Base-by-base conservation (phyloP, 2,329 filamentous ascomycete genomes). In the Clonostachys byssicola region DNA sequence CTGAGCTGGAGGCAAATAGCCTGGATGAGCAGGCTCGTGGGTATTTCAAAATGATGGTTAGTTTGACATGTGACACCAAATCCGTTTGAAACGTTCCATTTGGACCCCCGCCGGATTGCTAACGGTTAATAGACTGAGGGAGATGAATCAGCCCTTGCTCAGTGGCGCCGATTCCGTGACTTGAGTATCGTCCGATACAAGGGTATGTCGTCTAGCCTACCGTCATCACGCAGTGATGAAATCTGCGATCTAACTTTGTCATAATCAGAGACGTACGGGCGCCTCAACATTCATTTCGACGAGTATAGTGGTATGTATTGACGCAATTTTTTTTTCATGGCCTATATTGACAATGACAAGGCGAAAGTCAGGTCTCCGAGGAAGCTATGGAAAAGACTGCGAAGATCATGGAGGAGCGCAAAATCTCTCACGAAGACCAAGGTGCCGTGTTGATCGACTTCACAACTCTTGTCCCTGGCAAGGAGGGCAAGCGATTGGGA, bases 381-480 rank as follows among this genome's bases (percentile, higher is more conserved):
- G 76, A 80, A 13, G 77, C 77, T 38, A 90, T 92, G 83, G 75
- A 79, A 42, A 72, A 75, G 48, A 74, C 84, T 0, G 82, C 82
- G 34, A 70, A 79, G 56, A 70, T 78, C 53, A 74, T 92, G 65
- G 75, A 77, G 49, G 79, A 85, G 16, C 84, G 80, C 63, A 74
- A 75, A 0, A 74, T 92, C 34, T 81, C 80, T 3, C 79, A 87
- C 58, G 82, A 88, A 61, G 83, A 84, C 23, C 77, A 87, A n/a
- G 86, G 86, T 39, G 85, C 87, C 42, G 76, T 83, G 55, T 79
- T 91, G 48, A 76, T 92, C 48, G 82, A 91, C 63, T 89, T 91
- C 60, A 71, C 77, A 46, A 83, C 86, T 60, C 80, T 86, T 49
- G 74, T 87, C 2, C 70, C 78, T 9, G 82, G 82, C 49, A 86